Evolutionary conservation across 805 yeast genomes (phyloP).

Genomic region (Candida rishiriensis): DNA sequence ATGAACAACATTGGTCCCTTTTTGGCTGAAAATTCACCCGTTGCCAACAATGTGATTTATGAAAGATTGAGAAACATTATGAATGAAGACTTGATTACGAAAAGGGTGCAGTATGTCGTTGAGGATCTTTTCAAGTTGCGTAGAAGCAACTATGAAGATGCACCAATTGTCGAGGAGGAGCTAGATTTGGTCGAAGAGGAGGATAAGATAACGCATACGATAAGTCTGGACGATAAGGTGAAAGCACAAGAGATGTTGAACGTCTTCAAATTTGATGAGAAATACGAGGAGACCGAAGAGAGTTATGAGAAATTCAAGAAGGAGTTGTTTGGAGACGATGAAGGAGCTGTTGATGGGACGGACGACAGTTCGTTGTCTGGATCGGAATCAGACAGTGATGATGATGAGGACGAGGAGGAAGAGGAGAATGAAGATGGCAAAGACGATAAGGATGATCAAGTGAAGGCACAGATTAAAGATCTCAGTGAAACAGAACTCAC

Average conservation of each 20-base stretch:
- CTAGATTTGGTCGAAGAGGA: constrained; percentile 63
- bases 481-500: constrained; percentile 61
- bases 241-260: constrained; percentile 44
- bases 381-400: constrained; percentile 11
- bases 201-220: constrained; percentile 51
- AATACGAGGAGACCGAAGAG: constrained; percentile 47
- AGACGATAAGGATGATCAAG: constrained; percentile 15
- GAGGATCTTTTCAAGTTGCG: constrained; percentile 50
- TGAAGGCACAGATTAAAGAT: constrained; percentile 45
- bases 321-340: constrained; percentile 43
- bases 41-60: constrained; percentile 37
- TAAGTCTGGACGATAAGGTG: constrained; percentile 50
- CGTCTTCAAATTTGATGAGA: constrained; percentile 43
- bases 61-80: constrained; percentile 59
- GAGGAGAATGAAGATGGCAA: constrained; percentile 9
- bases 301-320: constrained; percentile 38
- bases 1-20: constrained; percentile 49
- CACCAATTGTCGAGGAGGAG: constrained; percentile 37
- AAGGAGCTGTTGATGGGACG: constrained; percentile 17
- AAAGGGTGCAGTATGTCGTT: constrained; percentile 40
- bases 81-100: constrained; percentile 46
- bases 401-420: constrained; percentile 22
- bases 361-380: constrained; percentile 24
- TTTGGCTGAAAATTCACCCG: constrained; percentile 36
- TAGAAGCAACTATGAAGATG: constrained; percentile 36